Base-by-base conservation (phyloP, 768 basidiomycete species). In the Boletellus sp. region DNA sequence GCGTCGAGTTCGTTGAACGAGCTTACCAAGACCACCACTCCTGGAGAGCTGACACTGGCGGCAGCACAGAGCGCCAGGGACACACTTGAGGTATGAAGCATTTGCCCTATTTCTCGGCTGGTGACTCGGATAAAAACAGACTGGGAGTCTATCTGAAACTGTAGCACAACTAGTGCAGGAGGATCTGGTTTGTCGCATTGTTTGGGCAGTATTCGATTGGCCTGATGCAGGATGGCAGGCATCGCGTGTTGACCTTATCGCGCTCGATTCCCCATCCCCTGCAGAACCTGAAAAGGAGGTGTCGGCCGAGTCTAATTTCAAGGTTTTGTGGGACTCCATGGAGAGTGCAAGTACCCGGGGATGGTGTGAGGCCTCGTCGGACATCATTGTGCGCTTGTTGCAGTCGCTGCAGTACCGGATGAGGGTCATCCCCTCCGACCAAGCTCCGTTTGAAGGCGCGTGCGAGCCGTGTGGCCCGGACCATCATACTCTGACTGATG, bases 201-300 rank as follows among this genome's bases (percentile, higher is more conserved):
- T 7, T 43, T 28, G 24, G 24, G 23, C 26, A 50, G 19, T 36
- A 24, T 35, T 34, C 13, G 24, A 16, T 17, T 31, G 28, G 15
- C 45, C 56, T 69, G 38, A 68, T 47, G 33, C 19, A 22, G 34
- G n/a, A 32, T 13, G 46, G 26, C 37, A 77, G 74, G 57, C 60
- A 10, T 66, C 66, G 20, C 62, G 64, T 16, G 59, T 66, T 17
- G 85, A 90, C 68, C 77, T 91, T 41, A 90, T 91, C 53, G 72
- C 81, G 9, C 77, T 92, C 34, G 87, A 91, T 63, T 81, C 84
- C 2, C 85, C 87, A 3, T 84, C 84, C 68, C 69, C 80, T 37
- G 62, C 73, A 8, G 83, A 84, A 51, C 72, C 73, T 20, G 34
- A 56, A 20, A 64, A 61, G 24, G 51, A 51, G 32, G 43, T 34